Evolutionary conservation across 2,329 filamentous ascomycete genomes (phyloP).

Genomic region (Alternaria brassicicola): DNA sequence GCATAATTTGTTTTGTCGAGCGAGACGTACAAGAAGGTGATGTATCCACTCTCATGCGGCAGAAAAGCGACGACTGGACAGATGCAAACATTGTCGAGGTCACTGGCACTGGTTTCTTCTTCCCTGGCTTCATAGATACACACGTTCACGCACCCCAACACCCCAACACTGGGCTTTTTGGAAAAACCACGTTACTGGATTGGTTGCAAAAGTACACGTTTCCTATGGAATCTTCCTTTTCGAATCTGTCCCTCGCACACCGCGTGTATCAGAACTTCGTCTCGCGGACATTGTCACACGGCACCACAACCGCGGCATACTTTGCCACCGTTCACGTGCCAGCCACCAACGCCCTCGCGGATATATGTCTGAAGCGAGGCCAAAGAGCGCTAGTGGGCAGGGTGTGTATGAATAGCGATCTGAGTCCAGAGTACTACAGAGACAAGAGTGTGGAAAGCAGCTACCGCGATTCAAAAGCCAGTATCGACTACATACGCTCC

Average conservation of each 20-base stretch:
- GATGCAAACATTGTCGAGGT: slow-evolving; percentile 48
- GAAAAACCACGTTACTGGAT: slow-evolving; percentile 87
- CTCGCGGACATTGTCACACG: slow-evolving; percentile 79
- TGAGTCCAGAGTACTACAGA: slow-evolving; percentile 78
- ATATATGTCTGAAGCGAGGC: slow-evolving; percentile 77
- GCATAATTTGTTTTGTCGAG: slow-evolving; percentile 58
- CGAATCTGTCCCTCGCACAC: slow-evolving; percentile 64
- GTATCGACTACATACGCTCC: slow-evolving; percentile 63
- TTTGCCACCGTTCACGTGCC: slow-evolving; percentile 87
- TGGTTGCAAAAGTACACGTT: slow-evolving; percentile 97
- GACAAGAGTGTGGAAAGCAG: slow-evolving; percentile 70
- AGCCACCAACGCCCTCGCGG: slow-evolving; percentile 88
- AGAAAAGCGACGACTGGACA: slow-evolving; percentile 41
- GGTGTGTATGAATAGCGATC: slow-evolving; percentile 85
- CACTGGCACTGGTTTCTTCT: slow-evolving; percentile 71
- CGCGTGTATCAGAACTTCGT: slow-evolving; percentile 80
- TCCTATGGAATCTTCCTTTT: slow-evolving; percentile 81
- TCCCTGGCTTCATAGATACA: slow-evolving; percentile 88
- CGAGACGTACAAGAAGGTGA: slow-evolving; percentile 30
- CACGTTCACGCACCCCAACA: slow-evolving; percentile 96
- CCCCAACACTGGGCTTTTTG: slow-evolving; percentile 91
- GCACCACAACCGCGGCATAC: slow-evolving; percentile 94
- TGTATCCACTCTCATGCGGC: not conserved
- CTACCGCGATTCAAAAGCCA: slow-evolving; percentile 57
- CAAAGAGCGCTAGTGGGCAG: slow-evolving; percentile 91